Conservation (phyloP, 495 filamentous ascomycete species). For the Talaromyces adpressus region DNA sequence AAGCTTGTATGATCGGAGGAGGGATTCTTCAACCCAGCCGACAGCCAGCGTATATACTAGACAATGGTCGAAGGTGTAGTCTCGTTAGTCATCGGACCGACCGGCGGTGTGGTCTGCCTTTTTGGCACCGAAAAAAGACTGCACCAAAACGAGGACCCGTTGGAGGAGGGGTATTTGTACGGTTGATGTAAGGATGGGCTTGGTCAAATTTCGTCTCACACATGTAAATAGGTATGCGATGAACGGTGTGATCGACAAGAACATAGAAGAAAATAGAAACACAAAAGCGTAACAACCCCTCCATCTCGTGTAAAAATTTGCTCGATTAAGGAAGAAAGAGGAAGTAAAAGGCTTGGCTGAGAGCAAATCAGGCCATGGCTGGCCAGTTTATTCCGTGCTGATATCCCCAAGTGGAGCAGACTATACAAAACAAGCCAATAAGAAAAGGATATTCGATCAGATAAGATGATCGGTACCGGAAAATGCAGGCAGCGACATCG, state of each 20-base stretch:
- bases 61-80: too few species aligned
- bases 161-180: neutral
- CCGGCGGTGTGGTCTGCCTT: neutral
- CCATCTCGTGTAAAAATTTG: neutral
- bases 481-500: conserved; percentile 10
- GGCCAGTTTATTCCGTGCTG: neutral
- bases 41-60: too few species aligned
- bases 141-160: neutral
- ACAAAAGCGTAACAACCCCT: neutral
- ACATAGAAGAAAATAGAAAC: neutral
- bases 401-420: neutral
- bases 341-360: neutral
- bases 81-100: neutral
- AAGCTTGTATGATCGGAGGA: too few species aligned
- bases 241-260: neutral
- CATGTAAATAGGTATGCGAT: neutral
- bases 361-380: too few species aligned
- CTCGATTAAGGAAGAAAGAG: neutral
- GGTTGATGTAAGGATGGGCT: too few species aligned
- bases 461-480: conserved; percentile 11
- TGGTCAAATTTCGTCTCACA: neutral
- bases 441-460: conserved; percentile 12
- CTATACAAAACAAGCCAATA: conserved; percentile 2
- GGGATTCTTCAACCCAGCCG: too few species aligned
- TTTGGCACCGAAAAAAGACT: neutral